Base-by-base conservation (phyloP, 129 eudicot species). In the Escallonia rubra region DNA sequence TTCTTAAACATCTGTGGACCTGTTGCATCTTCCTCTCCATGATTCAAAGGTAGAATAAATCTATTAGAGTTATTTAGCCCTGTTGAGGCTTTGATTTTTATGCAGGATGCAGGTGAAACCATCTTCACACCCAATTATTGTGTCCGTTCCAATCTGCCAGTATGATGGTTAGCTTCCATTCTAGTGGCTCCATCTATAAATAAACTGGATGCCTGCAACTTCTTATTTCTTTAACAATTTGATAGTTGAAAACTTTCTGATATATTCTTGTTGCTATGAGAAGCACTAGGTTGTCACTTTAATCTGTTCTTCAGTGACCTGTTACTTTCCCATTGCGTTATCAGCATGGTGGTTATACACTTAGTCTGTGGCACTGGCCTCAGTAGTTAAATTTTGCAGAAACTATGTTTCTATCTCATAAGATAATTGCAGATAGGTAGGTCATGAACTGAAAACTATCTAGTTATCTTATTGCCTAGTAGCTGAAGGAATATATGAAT, bases 81-180 rank as follows among this genome's bases (percentile, higher is more conserved):
- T 52, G n/a, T 10, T 16, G 43, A 55, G n/a, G 10, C 14, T 43
- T 54, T 52, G 10, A 23, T 52, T 38, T 57, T 5, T 42, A 58
- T 72, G 74, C 84, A 92, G 98, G 96, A 93, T 93, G 98, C 98
- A 86, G 81, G 95, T 93, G 72, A 93, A 86, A 87, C 62, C 96
- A 63, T 78, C 87, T 63, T 58, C 83, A 7, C 98, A 89, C 43
- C 96, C 95, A 34, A 80, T 93, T 63, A 86, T 93, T 58, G 87
- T 93, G 45, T 93, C 98, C 9, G 43, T 93, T 72, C 98, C 98
- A 23, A 83, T 93, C 45, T 82, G 86, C 63, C 96, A 93, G 66
- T 82, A 80, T 48, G 95, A 93, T 72, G 95, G 96, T 93, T 64
- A 70, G 84, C 77, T 77, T 76, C 77, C 61, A 60, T 63, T 34